Base-by-base conservation (phyloP, 352 stramenopile genomes). In the Pythium diclinum region DNA sequence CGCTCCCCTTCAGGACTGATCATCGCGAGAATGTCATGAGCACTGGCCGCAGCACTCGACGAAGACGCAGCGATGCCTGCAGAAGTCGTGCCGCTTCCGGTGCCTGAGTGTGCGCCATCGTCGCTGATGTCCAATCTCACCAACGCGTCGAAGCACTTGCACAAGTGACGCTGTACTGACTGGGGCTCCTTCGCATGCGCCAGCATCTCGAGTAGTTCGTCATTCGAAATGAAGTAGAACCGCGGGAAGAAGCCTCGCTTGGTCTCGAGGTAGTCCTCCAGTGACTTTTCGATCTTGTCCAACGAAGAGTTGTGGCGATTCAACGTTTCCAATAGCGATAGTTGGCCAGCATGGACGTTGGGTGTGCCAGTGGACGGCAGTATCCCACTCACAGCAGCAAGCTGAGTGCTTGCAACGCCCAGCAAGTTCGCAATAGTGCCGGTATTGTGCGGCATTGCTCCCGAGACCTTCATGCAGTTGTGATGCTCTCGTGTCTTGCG, bases 221-320 rank as follows among this genome's bases (percentile, higher is more conserved):
- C 87, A 63, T 95, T 94, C 33, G 84, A 90, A 53, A 96, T 87
- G 61, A 95, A 96, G 57, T 92, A 96, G 49, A 96, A 96, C 1
- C 88, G 77, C 1, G 88, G 86, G 61, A 96, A 96, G 32, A 82
- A 78, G 13, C 75, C 69, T n/a, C 88, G 85, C 49, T 96, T 96
- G 7, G 81, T 89, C 65, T 93, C 84, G 5, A 94, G 32, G 28
- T 94, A 94, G 56, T 92, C 85, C 65, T 91, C 84, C 1, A 94
- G 68, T 6, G 83, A 91, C 58, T 94, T 94, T 54, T 91, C 80
- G 32, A 92, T 87, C 21, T 69, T 74, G 25, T 94, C 85, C 1
- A 94, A 70, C 3, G 82, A 86, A 19, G 59, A 47, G 57, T 92
- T 92, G 69, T 92, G 85, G 28, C 87, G 89, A 63, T 73, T 66